Base-by-base conservation (phyloP, 2,329 filamentous ascomycete genomes). In the Fusarium solani-melongenae region DNA sequence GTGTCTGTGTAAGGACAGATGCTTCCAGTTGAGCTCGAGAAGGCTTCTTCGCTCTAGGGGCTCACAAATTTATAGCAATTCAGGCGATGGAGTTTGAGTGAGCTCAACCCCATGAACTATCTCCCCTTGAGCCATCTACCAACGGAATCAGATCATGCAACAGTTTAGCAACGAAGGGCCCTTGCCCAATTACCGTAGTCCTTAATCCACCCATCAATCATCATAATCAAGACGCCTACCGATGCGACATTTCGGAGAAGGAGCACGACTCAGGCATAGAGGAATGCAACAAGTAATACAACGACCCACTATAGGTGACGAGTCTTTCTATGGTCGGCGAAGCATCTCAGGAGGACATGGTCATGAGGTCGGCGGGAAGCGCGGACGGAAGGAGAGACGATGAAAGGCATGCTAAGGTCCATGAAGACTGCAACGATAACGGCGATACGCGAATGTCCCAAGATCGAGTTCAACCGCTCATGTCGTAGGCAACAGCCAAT, bases 381-480 rank as follows among this genome's bases (percentile, higher is more conserved):
- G 22, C 46, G 34, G 36, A 57, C 33, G 36, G 36, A 39, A 34
- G 34, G 31, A 62, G 14, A 56, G 29, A 56, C 14, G 9, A n/a
- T 24, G 24, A n/a, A 20, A 17, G 51, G n/a, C 29, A 24, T 20
- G 27, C 8, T 6, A 17, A 57, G 49, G 20, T 14, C 61, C 27
- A 63, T 36, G 34, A 57, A 44, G 33, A 56, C 24, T 63, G 49
- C 27, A 63, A 63, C 61, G 20, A 56, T 57, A 20, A 56, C 61
- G 61, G 61, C 17, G 20, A 9, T n/a, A 39, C 55, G 17, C 14
- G 24, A 9, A 56, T 44, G 24, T 34, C 36, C 27, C 6, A 9
- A 27, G 34, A 63, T 31, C 22, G 27, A 22, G 34, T 8, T 46
- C 22, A 20, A 20, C 60, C 49, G 31, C 49, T 29, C 36, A 29